Evolutionary conservation across 2,329 filamentous ascomycete genomes (phyloP).

Genomic region (Coleophoma crateriformis): DNA sequence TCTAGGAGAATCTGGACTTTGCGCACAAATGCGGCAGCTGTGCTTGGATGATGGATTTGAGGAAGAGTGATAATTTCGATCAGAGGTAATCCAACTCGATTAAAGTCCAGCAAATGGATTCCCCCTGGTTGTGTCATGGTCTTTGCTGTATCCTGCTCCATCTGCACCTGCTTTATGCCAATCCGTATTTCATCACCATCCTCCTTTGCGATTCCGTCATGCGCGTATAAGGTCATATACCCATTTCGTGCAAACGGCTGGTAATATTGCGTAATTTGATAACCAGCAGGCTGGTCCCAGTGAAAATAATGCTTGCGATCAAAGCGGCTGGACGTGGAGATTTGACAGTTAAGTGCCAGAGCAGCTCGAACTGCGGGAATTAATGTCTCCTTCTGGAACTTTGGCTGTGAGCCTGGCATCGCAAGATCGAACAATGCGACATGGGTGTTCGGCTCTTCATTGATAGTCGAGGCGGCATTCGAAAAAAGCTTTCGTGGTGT

Average conservation of each 20-base stretch:
- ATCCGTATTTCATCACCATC: conserved; percentile 67
- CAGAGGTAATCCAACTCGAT: conserved; percentile 83
- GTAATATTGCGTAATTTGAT: conserved; percentile 98
- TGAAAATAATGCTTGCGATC: conserved; percentile 99
- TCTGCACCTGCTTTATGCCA: conserved; percentile 88
- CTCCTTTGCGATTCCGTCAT: conserved; percentile 75
- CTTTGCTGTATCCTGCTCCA: conserved; percentile 98
- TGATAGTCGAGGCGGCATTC: conserved; percentile 55
- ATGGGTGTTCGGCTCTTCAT: conserved; percentile 74
- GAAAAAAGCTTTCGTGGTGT: conserved; percentile 89
- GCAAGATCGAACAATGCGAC: conserved; percentile 86
- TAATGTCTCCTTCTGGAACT: conserved; percentile 77
- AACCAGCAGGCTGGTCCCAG: conserved; percentile 93
- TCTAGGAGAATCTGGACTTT: conserved; percentile 81
- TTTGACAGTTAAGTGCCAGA: conserved; percentile 72
- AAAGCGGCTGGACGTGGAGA: conserved; percentile 75
- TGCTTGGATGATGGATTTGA: conserved; percentile 79
- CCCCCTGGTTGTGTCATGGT: conserved; percentile 73
- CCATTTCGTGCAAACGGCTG: conserved; percentile 66
- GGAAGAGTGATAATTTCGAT: conserved; percentile 94
- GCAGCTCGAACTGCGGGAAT: conserved; percentile 89
- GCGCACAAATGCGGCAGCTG: conserved; percentile 80
- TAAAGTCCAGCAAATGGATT: conserved; percentile 82
- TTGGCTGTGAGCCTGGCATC: conserved; percentile 81
- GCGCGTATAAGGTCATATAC: conserved; percentile 58